These are phyloP conservation scores for Knoxdaviesia proteae DNA, from an alignment of 2,329 filamentous ascomycete species.

Conservation along the genomic window DNA sequence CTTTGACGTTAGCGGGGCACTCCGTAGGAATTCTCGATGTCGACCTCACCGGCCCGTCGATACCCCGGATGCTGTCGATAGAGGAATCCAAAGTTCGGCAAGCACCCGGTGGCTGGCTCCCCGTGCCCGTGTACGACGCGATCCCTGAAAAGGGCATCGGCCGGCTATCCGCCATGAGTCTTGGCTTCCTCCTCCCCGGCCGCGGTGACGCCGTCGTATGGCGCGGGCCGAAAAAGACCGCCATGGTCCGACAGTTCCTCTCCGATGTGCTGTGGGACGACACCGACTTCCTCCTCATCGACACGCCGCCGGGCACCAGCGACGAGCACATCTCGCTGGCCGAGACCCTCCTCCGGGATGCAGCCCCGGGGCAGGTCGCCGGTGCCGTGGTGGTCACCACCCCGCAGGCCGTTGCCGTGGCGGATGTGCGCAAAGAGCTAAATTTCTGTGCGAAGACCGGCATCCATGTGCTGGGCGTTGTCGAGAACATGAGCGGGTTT, in stretches of 20 bases:
- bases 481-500: conserved; percentile 93
- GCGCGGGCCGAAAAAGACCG: conserved; percentile 95
- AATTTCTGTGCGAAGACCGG: conserved; percentile 81
- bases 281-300: conserved; percentile 82
- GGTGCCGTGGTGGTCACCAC: conserved; percentile 93
- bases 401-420: conserved; percentile 80
- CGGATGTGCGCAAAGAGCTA: conserved; percentile 84
- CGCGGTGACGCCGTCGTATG: conserved; percentile 87
- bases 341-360: conserved; percentile 53
- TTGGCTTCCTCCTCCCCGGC: conserved; percentile 71
- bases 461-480: conserved; percentile 62
- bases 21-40: conserved; percentile 91
- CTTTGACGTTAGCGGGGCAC: conserved; percentile 64
- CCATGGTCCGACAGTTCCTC: conserved; percentile 94
- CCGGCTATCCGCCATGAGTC: conserved; percentile 64
- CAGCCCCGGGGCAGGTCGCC: conserved; percentile 46
- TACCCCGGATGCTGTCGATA: conserved; percentile 82
- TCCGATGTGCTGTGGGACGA: conserved; percentile 75
- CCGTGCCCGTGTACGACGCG: conserved; percentile 59
- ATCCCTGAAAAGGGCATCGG: conserved; percentile 31
- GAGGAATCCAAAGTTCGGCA: conserved; percentile 80
- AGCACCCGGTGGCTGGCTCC: conserved; percentile 78
- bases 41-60: conserved; percentile 88
- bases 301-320: conserved; percentile 87
- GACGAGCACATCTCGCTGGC: conserved; percentile 94